A percentile compares a stretch with the other conserved stretches of the same genome.
phyloP scores from a whole-genome alignment of 2,329 filamentous ascomycete species.

The Eutypella sp. region DNA sequence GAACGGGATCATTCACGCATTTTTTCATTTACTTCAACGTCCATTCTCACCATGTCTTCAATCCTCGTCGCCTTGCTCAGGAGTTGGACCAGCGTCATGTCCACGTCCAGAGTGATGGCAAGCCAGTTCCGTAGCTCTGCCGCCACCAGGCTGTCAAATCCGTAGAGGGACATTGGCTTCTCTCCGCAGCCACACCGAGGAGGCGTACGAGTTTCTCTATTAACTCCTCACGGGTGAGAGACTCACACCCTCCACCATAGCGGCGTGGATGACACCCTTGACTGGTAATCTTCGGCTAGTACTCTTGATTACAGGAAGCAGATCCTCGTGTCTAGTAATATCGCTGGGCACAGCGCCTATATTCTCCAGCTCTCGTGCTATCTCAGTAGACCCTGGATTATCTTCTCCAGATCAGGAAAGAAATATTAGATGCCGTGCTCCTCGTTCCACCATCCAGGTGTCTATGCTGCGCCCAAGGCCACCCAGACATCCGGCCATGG shows the following conservation, averaged over 20 bases:
- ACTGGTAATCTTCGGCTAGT: not conserved
- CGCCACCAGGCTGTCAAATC: constrained; percentile 5
- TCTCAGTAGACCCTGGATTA: not conserved
- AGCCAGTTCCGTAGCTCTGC: constrained; percentile 9
- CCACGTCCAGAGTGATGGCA: constrained; percentile 1
- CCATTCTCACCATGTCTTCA: constrained; percentile 3
- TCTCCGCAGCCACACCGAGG: constrained; percentile 2
- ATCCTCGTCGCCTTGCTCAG: constrained; percentile 4
- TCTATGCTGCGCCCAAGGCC: constrained; percentile 5
- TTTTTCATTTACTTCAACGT: not conserved
- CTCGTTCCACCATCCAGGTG: constrained; percentile 5
- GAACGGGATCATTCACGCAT: too few species aligned
- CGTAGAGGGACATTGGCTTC: constrained; percentile 1
- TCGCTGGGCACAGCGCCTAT: not conserved
- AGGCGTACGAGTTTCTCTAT: constrained; percentile 1
- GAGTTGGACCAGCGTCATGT: constrained; percentile 2
- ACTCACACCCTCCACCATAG: constrained; percentile 6
- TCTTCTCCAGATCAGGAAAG: constrained; percentile 2
- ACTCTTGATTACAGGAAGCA: not conserved
- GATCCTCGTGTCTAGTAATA: not conserved
- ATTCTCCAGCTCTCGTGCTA: not conserved
- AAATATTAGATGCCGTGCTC: constrained; percentile 4
- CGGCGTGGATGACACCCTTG: constrained; percentile 4
- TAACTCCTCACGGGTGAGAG: constrained; percentile 1
- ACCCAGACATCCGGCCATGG: constrained; percentile 5